Conservation (phyloP, 768 basidiomycete genomes). For the Tephrocybe sp. region DNA sequence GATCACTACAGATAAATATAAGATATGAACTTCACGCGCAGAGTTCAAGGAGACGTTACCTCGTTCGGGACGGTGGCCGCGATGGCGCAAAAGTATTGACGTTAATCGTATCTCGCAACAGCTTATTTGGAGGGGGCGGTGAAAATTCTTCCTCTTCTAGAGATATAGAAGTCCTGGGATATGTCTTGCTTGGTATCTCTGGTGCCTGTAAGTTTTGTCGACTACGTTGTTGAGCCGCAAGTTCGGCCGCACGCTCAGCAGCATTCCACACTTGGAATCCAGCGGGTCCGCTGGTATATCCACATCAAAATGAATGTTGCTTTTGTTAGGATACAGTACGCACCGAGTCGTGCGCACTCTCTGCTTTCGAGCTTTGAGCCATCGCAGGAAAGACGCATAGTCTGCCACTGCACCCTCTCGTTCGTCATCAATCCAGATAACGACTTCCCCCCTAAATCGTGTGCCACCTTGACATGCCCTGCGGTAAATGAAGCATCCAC, state of each 20-base stretch:
- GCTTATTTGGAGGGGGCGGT: too few species aligned
- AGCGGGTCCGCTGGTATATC: conserved; percentile 1
- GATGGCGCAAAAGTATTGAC: not conserved
- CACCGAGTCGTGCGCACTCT: not conserved
- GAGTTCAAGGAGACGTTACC: too few species aligned
- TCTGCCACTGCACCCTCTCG: not conserved
- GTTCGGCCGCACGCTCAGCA: not conserved
- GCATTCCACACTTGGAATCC: conserved; percentile 7
- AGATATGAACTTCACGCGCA: too few species aligned
- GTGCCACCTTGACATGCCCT: conserved; percentile 10
- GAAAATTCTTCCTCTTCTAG: conserved; percentile 6
- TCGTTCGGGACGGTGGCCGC: conserved; percentile 10
- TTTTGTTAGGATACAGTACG: not conserved
- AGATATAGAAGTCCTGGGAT: conserved; percentile 7
- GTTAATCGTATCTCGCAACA: too few species aligned
- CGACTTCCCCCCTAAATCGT: conserved; percentile 15
- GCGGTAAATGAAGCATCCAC: not conserved
- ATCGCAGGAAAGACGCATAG: conserved; percentile 5
- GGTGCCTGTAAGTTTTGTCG: not conserved
- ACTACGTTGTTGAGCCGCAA: not conserved
- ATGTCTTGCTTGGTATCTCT: not conserved
- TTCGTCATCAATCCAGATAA: conserved; percentile 17
- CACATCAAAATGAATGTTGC: not conserved
- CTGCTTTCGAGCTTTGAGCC: conserved; percentile 7
- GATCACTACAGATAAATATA: conserved; percentile 1